A percentile compares a stretch with the other conserved stretches of the same genome.
phyloP scores from a whole-genome alignment of 345 rosid species.

The Heritiera littoralis region DNA sequence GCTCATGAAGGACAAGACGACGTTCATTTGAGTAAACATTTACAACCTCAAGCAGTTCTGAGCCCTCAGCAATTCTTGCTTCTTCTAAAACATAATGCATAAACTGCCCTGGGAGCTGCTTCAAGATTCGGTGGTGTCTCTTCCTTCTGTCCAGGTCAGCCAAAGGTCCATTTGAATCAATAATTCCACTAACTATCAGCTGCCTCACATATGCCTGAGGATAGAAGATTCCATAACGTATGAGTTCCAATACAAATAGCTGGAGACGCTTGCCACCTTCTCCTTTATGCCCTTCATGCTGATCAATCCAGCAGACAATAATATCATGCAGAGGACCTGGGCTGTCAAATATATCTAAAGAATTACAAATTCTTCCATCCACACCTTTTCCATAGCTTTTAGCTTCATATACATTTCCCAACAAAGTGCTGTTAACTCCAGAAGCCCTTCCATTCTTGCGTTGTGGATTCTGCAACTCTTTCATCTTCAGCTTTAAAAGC shows the following conservation, averaged over 20 bases:
- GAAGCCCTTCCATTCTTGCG: slow-evolving; percentile 40
- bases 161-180: slow-evolving; percentile 53
- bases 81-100: slow-evolving; percentile 63
- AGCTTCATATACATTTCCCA: slow-evolving; percentile 34
- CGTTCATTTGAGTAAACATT: slow-evolving; percentile 79
- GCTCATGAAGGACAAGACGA: slow-evolving; percentile 67
- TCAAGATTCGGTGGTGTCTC: slow-evolving; percentile 78
- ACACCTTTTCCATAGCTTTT: slow-evolving; percentile 30
- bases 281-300: slow-evolving; percentile 76
- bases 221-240: slow-evolving; percentile 76
- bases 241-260: slow-evolving; percentile 72
- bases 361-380: slow-evolving; percentile 27
- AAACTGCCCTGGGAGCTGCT: slow-evolving; percentile 77
- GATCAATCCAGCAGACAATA: slow-evolving; percentile 98
- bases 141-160: slow-evolving; percentile 56
- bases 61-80: slow-evolving; percentile 60
- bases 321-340: slow-evolving; percentile 94
- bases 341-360: slow-evolving; percentile 69
- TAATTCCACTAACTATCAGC: slow-evolving; percentile 83
- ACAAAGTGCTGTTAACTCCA: slow-evolving; percentile 38
- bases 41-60: slow-evolving; percentile 62
- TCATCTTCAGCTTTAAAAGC: slow-evolving; percentile 69
- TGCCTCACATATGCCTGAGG: slow-evolving; percentile 95
- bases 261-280: slow-evolving; percentile 77
- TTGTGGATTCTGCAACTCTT: slow-evolving; percentile 46